These are phyloP conservation scores for Plenodomus tracheiphilus DNA, from an alignment of 2,329 filamentous ascomycete species.

Conservation along the genomic window DNA sequence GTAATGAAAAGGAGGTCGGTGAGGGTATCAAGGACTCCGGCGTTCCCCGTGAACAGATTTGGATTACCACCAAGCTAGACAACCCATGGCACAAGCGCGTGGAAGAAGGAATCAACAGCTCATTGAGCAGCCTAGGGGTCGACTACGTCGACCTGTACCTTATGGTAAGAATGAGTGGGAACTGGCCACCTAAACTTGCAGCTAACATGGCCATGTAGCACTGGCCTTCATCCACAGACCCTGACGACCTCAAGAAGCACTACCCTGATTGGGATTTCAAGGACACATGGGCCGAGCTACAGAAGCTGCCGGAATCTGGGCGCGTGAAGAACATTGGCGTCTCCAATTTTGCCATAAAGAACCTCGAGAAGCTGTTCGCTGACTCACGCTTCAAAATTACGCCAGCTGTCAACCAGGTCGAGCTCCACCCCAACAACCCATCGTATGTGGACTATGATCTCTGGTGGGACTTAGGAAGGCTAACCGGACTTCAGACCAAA, in stretches of 20 bases:
- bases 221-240: slow-evolving; percentile 69
- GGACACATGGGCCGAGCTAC: slow-evolving; percentile 75
- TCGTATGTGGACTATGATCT: slow-evolving; percentile 47
- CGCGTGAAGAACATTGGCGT: slow-evolving; percentile 82
- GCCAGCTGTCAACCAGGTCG: slow-evolving; percentile 78
- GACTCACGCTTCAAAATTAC: slow-evolving; percentile 65
- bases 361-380: slow-evolving; percentile 73
- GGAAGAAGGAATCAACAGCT: slow-evolving; percentile 61
- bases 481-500: slow-evolving; percentile 56
- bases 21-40: slow-evolving; percentile 69
- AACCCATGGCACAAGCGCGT: slow-evolving; percentile 72
- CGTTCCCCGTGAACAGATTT: slow-evolving; percentile 69
- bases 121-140: slow-evolving; percentile 64
- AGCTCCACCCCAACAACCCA: slow-evolving; percentile 79
- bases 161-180: slow-evolving; percentile 50
- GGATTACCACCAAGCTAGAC: slow-evolving; percentile 80
- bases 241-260: slow-evolving; percentile 66
- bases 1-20: slow-evolving; percentile 76
- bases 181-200: not conserved
- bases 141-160: slow-evolving; percentile 72
- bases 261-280: slow-evolving; percentile 79
- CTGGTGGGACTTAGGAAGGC: not conserved
- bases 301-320: slow-evolving; percentile 68
- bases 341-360: slow-evolving; percentile 81
- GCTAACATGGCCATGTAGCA: slow-evolving; percentile 28